Evolutionary conservation across 768 basidiomycete genomes (phyloP), one percentile per base, ranked within the genome.

Genomic region (Pleurotus cornucopiae): DNA sequence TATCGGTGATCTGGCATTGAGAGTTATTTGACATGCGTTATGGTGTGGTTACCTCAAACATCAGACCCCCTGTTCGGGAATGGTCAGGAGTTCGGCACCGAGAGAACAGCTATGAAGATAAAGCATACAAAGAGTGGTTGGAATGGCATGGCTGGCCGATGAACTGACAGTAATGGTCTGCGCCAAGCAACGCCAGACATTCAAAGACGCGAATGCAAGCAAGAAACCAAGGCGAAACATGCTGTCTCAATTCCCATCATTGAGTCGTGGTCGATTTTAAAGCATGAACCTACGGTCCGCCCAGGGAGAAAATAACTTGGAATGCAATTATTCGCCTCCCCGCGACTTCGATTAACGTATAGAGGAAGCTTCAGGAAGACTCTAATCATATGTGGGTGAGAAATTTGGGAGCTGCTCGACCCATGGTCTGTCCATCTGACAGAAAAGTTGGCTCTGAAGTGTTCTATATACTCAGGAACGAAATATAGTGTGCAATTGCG

Each of bases 81-180:
- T 59, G 5, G 46, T 14, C 37, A 48, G 43, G 26, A 38, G 46
- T 20, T 46, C 20, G 20, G 16, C 7, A 6, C 11, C 12, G 6
- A 6, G 26, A 30, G 9, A 43, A 48, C 23, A 7, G 5, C 30
- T n/a, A 25, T 2, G 6, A n/a, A 7, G 26, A 30, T 6, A 6
- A 7, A 30, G 70, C 80, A 60, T 60, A 83, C 83, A 83, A 37
- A 83, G 64, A 2, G 80, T 76, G 1, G 73, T 72, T 4, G 82
- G 82, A 38, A 83, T 78, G 1, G 71, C 53, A 65, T 83, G 83
- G 56, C 78, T 79, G 0, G 79, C 77, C 0, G 73, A 74, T n/a
- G 70, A 72, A 62, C 69, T 72, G 26, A 83, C 71, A 6, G 62
- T 71, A 4, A 82, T 70, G 20, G 73, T 75, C 14, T 49, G 53